A percentile compares a stretch with the other conserved stretches of the same genome.
phyloP scores from a whole-genome alignment of 495 filamentous ascomycete genomes.

The Aspergillus olivimuriae region DNA sequence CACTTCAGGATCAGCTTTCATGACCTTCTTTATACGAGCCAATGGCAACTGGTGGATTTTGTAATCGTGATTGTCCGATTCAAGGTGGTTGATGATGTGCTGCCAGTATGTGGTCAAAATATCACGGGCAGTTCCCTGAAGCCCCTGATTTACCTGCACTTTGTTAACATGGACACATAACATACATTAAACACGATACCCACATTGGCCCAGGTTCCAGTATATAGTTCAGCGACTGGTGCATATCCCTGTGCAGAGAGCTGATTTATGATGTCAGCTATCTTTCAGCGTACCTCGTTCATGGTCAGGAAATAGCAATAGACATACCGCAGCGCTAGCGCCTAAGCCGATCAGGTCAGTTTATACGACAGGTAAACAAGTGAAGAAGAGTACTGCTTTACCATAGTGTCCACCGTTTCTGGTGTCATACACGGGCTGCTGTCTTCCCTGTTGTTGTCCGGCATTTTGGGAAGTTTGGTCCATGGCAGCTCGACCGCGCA shows the following conservation, averaged over 20 bases:
- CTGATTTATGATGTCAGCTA: conserved; percentile 29
- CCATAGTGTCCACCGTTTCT: conserved; percentile 84
- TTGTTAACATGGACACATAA: conserved; percentile 6
- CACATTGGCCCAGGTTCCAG: conserved; percentile 93
- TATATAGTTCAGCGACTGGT: conserved; percentile 80
- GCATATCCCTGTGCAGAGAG: conserved; percentile 72
- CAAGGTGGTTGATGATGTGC: conserved; percentile 89
- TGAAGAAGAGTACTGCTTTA: conserved; percentile 23
- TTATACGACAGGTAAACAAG: not conserved
- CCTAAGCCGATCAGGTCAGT: conserved; percentile 38
- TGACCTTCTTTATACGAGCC: conserved; percentile 98
- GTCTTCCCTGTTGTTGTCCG: conserved; percentile 51
- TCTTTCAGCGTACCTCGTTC: too few species aligned
- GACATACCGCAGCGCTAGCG: conserved; percentile 72
- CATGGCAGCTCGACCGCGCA: conserved; percentile 33
- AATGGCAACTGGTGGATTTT: conserved; percentile 94
- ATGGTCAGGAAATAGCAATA: not conserved
- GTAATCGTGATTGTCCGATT: conserved; percentile 93
- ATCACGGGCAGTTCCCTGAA: conserved; percentile 88
- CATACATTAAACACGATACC: conserved; percentile 15
- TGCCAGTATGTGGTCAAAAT: conserved; percentile 99
- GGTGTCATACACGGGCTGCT: conserved; percentile 69
- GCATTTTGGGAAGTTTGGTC: conserved; percentile 49
- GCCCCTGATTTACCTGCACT: conserved; percentile 82
- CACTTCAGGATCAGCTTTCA: conserved; percentile 98